These are phyloP conservation scores for Aspergillus amoenus DNA, from an alignment of 2,329 filamentous ascomycete genomes.

Conservation along the genomic window DNA sequence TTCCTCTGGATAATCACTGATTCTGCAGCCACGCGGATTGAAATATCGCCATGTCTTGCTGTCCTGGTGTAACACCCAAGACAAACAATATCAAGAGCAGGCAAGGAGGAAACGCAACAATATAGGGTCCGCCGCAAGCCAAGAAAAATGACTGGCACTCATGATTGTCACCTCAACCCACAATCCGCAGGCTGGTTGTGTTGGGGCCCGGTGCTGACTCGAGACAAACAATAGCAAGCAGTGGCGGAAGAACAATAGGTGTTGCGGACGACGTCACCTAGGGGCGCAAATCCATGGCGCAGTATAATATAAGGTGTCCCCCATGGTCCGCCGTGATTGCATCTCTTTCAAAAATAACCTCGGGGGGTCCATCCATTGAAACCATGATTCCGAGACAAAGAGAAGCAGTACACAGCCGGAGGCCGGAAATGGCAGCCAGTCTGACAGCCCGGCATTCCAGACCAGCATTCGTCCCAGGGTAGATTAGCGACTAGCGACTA, in stretches of 20 bases:
- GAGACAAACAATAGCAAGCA: constrained; percentile 28
- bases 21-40: neutral
- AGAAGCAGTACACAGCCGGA: neutral
- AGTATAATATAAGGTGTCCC: constrained; percentile 3
- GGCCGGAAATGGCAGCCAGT: neutral
- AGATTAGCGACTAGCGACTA: no score
- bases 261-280: constrained; percentile 11
- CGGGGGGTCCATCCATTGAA: neutral
- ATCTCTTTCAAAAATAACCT: neutral
- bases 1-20: neutral
- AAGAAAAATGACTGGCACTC: constrained; percentile 3
- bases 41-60: neutral
- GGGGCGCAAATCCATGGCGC: neutral
- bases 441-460: no score
- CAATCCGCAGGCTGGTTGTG: constrained; percentile 2
- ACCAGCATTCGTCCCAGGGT: no score
- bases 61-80: constrained; percentile 21
- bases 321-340: neutral
- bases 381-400: neutral
- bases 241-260: constrained; percentile 26
- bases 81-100: constrained; percentile 19
- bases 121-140: neutral
- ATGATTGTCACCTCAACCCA: neutral
- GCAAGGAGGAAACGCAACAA: constrained; percentile 5
- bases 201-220: neutral